Conservation (phyloP, 1,284 basidiomycete genomes). For the Phellopilus nigrolimitatus region DNA sequence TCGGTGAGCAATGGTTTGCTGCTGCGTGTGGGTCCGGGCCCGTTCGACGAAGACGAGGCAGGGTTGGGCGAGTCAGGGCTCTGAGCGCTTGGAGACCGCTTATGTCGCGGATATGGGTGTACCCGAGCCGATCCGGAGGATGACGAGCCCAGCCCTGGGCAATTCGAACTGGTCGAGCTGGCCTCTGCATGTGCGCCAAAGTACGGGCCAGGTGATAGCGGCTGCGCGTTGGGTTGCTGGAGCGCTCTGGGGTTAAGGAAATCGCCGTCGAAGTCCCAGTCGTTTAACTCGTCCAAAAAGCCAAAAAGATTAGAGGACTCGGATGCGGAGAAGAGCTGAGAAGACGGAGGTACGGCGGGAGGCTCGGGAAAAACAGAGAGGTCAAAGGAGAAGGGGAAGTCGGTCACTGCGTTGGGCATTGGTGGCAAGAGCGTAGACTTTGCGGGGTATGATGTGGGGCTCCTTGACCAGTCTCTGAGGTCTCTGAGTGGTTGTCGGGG, state of each 20-base stretch:
- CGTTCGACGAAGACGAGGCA: slow-evolving; percentile 12
- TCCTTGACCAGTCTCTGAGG: too few species aligned
- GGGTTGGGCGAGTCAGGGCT: slow-evolving; percentile 9
- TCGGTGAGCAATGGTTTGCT: slow-evolving; percentile 68
- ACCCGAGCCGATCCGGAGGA: slow-evolving; percentile 19
- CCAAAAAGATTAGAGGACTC: slow-evolving; percentile 70
- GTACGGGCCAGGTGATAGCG: slow-evolving; percentile 4
- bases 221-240: slow-evolving; percentile 6
- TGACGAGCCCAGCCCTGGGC: slow-evolving; percentile 20
- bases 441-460: not conserved
- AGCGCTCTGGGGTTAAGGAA: slow-evolving; percentile 12
- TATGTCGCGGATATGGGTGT: slow-evolving; percentile 5
- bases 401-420: slow-evolving; percentile 1
- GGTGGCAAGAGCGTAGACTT: not conserved
- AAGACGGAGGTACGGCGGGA: slow-evolving; percentile 57
- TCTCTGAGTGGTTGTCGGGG: not conserved
- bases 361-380: slow-evolving; percentile 54
- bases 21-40: slow-evolving; percentile 28
- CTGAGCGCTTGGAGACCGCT: slow-evolving; percentile 4
- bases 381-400: slow-evolving; percentile 40
- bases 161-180: not conserved
- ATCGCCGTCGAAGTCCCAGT: slow-evolving; percentile 47
- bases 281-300: slow-evolving; percentile 69
- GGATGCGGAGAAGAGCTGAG: slow-evolving; percentile 67
- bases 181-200: slow-evolving; percentile 1